phyloP scores from a whole-genome alignment of 148 eudicot genomes.

The Cornus kousa region DNA sequence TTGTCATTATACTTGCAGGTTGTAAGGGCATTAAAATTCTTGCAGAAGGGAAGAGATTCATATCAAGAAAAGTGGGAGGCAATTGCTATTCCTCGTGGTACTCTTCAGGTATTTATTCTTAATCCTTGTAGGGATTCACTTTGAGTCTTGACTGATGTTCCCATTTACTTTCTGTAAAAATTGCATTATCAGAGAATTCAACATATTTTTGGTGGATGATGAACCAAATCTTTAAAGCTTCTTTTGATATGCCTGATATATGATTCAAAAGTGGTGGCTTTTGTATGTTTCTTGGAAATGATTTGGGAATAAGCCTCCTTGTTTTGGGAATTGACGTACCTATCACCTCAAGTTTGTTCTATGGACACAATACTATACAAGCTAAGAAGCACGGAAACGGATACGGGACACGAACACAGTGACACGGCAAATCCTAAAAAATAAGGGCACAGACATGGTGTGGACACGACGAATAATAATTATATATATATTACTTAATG shows the following conservation, averaged over 20 bases:
- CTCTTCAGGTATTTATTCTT: constrained; percentile 79
- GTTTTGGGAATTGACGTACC: background rate
- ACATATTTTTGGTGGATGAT: background rate
- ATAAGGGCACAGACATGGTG: no score
- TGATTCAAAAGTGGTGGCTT: background rate
- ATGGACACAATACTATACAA: background rate
- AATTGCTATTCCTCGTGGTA: constrained; percentile 89
- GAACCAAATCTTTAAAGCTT: background rate
- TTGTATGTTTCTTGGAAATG: background rate
- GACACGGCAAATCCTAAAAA: no score
- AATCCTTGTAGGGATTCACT: background rate
- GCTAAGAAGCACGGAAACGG: background rate
- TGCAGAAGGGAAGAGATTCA: constrained; percentile 72
- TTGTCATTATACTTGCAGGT: constrained; percentile 52
- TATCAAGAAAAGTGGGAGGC: constrained; percentile 64
- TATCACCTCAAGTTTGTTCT: background rate
- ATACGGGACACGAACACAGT: no score
- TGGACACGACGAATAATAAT: no score
- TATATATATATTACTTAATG: no score
- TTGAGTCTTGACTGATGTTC: background rate
- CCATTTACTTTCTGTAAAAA: constrained; percentile 1
- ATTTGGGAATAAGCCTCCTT: background rate
- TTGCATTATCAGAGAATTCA: background rate
- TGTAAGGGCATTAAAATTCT: constrained; percentile 78
- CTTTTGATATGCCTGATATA: background rate